Evolutionary conservation across 257 asterid species (phyloP).

Genomic region (Capsicum pubescens): DNA sequence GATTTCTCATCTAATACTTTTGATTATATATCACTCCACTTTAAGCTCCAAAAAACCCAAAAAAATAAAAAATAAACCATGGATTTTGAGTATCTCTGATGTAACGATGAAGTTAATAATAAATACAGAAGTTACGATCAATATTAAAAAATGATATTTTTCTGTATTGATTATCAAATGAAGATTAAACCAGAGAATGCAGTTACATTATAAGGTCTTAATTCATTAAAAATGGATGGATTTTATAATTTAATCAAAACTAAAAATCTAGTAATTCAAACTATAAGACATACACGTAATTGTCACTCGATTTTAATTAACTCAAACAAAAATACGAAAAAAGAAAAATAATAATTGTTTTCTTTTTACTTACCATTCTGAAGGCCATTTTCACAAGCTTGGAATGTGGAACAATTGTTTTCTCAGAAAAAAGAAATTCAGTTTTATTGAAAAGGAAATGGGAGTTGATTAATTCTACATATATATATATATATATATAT

Average conservation of each 20-base stretch:
- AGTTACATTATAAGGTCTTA: not conserved
- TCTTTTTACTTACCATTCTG: not conserved
- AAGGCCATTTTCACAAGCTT: slow-evolving; percentile 7
- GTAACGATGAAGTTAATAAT: not conserved
- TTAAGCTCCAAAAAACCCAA: not conserved
- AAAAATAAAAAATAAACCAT: not conserved
- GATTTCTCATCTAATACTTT: not conserved
- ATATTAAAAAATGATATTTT: not conserved
- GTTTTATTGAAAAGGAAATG: not conserved
- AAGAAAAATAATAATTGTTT: not conserved
- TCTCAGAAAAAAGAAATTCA: not conserved
- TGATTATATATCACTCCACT: not conserved
- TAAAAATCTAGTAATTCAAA: not conserved
- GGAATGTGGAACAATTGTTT: not conserved
- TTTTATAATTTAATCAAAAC: not conserved
- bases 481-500: not conserved
- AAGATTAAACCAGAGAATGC: not conserved
- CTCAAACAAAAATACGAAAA: not conserved
- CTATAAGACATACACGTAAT: not conserved
- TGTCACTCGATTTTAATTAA: not conserved
- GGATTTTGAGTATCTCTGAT: not conserved
- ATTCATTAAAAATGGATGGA: not conserved
- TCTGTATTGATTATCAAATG: not conserved
- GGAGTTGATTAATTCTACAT: not conserved
- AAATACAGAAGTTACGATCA: not conserved